Percentiles rank a stretch among this genome's conserved stretches.
Evolutionary conservation across 345 rosid species (phyloP).

Genomic region (Gossypium turneri): DNA sequence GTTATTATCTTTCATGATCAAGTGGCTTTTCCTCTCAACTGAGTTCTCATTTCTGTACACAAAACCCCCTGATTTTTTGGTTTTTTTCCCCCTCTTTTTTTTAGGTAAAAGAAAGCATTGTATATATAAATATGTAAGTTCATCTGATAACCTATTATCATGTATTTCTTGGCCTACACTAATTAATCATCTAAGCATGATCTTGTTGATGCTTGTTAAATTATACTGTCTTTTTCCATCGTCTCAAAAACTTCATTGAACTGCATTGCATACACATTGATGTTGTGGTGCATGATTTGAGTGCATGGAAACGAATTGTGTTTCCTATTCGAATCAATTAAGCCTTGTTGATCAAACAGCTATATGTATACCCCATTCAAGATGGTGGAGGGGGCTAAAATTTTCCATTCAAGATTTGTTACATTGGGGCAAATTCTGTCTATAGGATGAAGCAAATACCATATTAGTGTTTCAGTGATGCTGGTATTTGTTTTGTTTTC

Average conservation of each 20-base stretch:
- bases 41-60: constrained; percentile 14
- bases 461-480: no score
- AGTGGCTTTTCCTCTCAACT: constrained; percentile 20
- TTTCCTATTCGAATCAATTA: background rate
- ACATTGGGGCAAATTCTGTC: background rate
- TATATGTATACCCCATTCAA: background rate
- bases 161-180: constrained; percentile 5
- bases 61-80: background rate
- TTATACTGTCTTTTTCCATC: background rate
- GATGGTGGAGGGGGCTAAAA: no score
- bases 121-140: constrained; percentile 35
- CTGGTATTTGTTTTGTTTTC: no score
- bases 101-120: constrained; percentile 33
- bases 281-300: background rate
- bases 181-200: constrained; percentile 17
- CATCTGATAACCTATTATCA: constrained; percentile 19
- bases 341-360: background rate
- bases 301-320: background rate
- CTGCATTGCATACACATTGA: background rate
- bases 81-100: no score
- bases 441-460: no score
- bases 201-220: constrained; percentile 11
- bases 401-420: no score
- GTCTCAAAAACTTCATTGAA: background rate
- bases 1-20: constrained; percentile 23